Base-by-base conservation (phyloP, 768 basidiomycete species). In the Termitomyces sp. region DNA sequence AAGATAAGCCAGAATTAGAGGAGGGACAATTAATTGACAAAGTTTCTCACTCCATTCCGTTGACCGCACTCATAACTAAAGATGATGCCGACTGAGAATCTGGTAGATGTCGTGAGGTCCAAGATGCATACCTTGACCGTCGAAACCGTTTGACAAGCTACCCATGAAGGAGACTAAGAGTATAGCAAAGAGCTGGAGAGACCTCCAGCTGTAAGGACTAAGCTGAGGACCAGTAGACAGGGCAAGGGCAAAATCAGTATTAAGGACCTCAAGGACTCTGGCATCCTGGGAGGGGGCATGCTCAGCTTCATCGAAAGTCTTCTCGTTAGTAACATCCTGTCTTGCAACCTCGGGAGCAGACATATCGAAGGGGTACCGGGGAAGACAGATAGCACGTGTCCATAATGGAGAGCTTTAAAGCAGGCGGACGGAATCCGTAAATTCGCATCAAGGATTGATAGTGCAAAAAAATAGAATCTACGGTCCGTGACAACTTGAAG, bases 11-110 rank as follows among this genome's bases (percentile, higher is more conserved):
- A 26, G 30, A 26, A 54, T 36, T 24, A 24, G 10, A 22, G 6
- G 7, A 14, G n/a, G 30, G 32, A 10, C 18, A 43, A 5, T 16
- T 8, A 0, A 41, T 24, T 41, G 43, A 51, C 2, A 53, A 47
- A 32, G 38, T 2, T 44, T 66, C 74, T 22, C 63, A 78, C 77
- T 73, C 63, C 78, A 79, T 78, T 44, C 75, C 77, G 59, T 76
- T 78, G 33, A 79, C 72, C 18, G 74, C 77, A 62, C 75, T 74
- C 76, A 79, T 78, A 20, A 79, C 78, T 78, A 44, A 18, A 18
- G 56, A 24, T 36, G 30, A 40, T 36, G 6, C 36, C 16, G 5
- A 45, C 22, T 32, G 33, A 32, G 54, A 26, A 52, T 5, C 30
- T 41, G 40, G 8, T 26, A 53, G 54, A 51, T 41, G 40, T 24